Base-by-base conservation (phyloP, 2,329 filamentous ascomycete species). In the Hymenoscyphus fructigenus region DNA sequence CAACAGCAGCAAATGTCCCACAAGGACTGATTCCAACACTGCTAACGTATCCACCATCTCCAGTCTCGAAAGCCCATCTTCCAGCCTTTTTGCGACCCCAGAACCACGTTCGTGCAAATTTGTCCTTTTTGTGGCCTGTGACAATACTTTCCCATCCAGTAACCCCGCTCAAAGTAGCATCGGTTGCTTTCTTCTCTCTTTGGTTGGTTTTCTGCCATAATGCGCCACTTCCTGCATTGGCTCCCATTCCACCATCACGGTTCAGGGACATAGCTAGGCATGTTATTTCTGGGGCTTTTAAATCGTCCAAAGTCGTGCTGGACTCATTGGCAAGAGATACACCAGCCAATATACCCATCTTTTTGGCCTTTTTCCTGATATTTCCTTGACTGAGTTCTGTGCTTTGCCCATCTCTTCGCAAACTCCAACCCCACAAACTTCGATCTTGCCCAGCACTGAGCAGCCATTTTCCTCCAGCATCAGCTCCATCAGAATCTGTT, bases 111-210 rank as follows among this genome's bases (percentile, higher is more conserved):
- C 95, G 87, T 20, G 93, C 95, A 74, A 86, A 91, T 56, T 88
- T 85, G 74, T 98, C 94, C 60, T 90, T 87, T 73, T 89, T 89
- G 75, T 99, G 96, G 10, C 93, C 94, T 3, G 95, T 99, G 1
- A 99, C 87, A 6, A 99, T 88, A 74, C 94, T 97, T 77, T 99
- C 96, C 95, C 95, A 99, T 0, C 95, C 95, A 2, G 93, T 97
- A 81, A 88, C 88, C 58, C 88, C 85, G 72, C 88, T 91, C 64
- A 88, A 82, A 70, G 92, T 88, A 2, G 90, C 88, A 76, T 93
- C 89, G 10, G 84, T 79, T n/a, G 79, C 74, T 65, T 84, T 86
- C 72, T 84, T 87, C 63, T 88, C 86, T 29, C 64, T 58, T 38
- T 82, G 81, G 71, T 87, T 86, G 1, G 85, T 85, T 76, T 93